phyloP scores from a whole-genome alignment of 148 eudicot genomes.

The Arbutus unedo region DNA sequence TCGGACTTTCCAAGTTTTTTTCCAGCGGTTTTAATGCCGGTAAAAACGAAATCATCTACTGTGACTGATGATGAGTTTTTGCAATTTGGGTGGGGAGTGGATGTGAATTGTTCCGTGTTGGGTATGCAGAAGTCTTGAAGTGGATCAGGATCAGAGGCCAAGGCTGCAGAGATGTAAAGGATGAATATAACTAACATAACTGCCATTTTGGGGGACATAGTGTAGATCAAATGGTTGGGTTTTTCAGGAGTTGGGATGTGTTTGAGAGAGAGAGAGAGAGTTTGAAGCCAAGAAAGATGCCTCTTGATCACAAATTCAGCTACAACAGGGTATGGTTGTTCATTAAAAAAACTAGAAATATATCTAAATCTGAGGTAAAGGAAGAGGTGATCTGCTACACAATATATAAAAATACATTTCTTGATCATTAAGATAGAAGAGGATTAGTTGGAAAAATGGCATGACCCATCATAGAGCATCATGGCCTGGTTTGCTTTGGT shows the following conservation, averaged over 20 bases:
- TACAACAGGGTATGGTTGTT: not conserved
- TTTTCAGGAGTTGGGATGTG: not conserved
- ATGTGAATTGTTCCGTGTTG: constrained; percentile 13
- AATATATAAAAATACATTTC: not conserved
- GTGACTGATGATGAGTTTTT: constrained; percentile 49
- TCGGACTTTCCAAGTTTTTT: constrained; percentile 31
- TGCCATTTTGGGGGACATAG: constrained; percentile 26
- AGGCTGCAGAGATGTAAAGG: constrained; percentile 12
- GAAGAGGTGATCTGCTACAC: not conserved
- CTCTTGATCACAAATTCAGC: not conserved
- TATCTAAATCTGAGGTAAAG: no score
- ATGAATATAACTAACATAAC: constrained; percentile 28
- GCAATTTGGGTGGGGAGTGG: constrained; percentile 33
- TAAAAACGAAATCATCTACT: constrained; percentile 54
- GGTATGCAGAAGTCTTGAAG: constrained; percentile 73
- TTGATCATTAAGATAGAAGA: not conserved
- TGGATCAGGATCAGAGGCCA: constrained; percentile 76
- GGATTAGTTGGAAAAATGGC: not conserved
- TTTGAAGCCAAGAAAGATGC: not conserved
- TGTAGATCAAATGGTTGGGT: not conserved
- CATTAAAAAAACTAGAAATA: not conserved
- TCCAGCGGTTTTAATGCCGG: constrained; percentile 50
- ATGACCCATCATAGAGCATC: not conserved
- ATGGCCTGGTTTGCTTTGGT: not conserved
- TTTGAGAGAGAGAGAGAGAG: not conserved